Base-by-base conservation (phyloP, 1,139 yeast genomes). In the Candida glucosophila region DNA sequence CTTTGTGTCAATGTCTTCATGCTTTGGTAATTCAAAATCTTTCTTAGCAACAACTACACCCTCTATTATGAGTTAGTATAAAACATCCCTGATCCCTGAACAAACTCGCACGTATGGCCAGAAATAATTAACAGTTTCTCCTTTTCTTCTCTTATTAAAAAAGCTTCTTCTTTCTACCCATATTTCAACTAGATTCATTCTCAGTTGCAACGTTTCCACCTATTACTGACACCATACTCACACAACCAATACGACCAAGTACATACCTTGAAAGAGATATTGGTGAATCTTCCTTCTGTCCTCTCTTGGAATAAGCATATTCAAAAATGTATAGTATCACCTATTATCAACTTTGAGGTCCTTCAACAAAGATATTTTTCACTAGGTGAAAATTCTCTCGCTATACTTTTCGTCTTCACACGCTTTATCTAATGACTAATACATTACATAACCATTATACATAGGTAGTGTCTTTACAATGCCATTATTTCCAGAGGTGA, bases 11-110 rank as follows among this genome's bases (percentile, higher is more conserved):
- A 90, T 83, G 61, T 85, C 97, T 55, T 88, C 97, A 73, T 92
- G 98, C 73, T 82, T 78, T 63, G 92, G 82, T 70, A 81, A 94
- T 80, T 82, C 77, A 77, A 73, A 90, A 75, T 90, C 96, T 81
- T 90, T 90, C 80, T 86, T 85, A 63, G 98, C 97, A 58, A 88
- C 97, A 65, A 85, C 83, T 63, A 88, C 97, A 74, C 98, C 98
- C 78, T 88, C 97, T 80, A 59, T 57, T 48, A 25, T 36, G 35
- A 20, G 60, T 54, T 54, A 54, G 60, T 54, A 54, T 37, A 29
- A 10, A 18, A 22, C 20, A 12, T 21, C 8, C 26, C 10, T 22
- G 14, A n/a, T 13, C 19, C 21, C 12, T 8, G 12, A 16, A 11
- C 10, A 11, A 11, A 19, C 9, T 16, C 18, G 22, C 11, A 8